Base-by-base conservation (phyloP, 2,329 filamentous ascomycete species). In the Scedosporium apiospermum region DNA sequence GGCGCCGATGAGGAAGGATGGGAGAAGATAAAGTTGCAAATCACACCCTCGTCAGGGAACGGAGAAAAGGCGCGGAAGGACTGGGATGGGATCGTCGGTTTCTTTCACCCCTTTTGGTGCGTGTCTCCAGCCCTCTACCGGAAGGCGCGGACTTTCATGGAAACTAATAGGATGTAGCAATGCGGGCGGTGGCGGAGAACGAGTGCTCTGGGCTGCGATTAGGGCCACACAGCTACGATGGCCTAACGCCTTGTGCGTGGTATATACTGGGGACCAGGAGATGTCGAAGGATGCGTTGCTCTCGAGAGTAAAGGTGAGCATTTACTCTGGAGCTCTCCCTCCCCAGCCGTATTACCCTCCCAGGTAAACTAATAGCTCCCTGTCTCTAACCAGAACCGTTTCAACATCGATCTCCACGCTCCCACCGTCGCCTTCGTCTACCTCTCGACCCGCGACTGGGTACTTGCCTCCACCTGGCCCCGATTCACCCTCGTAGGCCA, bases 31-130 rank as follows among this genome's bases (percentile, higher is more conserved):
- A 83, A 23, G 26, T 41, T 27, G 34, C 55, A 58, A 2, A 34
- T 27, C 88, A 64, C 75, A 78, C 42, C 75, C 80, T 4, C 69
- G 71, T 3, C 78, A 72, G 65, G 74, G 73, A 70, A 71, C 64
- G 71, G 71, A 57, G 72, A 75, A 62, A 63, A 66, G 6, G 18
- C 41, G 1, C 67, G 69, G 64, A 78, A 82, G 67, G 81, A 88
- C 57, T 97, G 90, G 90, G 81, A 87, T 65, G 93, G 93, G 38
- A 86, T 97, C 61, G 85, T 98, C 65, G 95, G 91, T 57, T 98
- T 99, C 81, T 96, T 99, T 72, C 95, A 99, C 74, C 95, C 95
- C 1, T 99, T 97, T 74, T 98, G 95, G 90, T 93, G 79, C 66
- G 82, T 71, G 41, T 18, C 4, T 7, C 4, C 6, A 18, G n/a